A percentile compares a stretch with the other conserved stretches of the same genome.
These are phyloP conservation scores for Liriodendron chinense DNA, from an alignment of 164 flowering plant species.

Conservation along the genomic window DNA sequence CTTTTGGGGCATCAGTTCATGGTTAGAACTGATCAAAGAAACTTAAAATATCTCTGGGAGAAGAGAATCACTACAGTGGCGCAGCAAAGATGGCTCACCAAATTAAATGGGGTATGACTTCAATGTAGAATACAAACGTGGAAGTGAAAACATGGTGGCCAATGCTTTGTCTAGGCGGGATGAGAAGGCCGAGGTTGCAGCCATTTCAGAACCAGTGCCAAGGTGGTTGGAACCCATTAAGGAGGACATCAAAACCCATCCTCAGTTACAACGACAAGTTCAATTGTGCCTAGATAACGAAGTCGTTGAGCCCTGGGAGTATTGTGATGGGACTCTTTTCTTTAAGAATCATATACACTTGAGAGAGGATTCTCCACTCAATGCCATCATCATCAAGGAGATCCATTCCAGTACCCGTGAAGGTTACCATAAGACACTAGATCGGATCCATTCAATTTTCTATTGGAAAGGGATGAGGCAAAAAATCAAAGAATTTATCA, in stretches of 20 bases:
- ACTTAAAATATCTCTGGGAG: neutral
- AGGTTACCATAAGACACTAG: neutral
- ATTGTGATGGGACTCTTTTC: neutral
- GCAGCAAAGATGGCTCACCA: neutral
- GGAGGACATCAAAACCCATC: neutral
- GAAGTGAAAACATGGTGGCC: neutral
- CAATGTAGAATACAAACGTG: neutral
- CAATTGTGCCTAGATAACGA: neutral
- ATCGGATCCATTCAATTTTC: neutral
- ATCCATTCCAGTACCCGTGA: neutral
- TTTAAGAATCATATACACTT: neutral
- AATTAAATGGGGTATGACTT: constrained; percentile 9
- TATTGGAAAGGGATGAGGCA: neutral
- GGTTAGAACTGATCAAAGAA: neutral
- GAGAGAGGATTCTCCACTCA: neutral
- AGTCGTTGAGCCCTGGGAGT: neutral
- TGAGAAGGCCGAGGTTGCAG: neutral
- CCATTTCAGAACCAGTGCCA: neutral
- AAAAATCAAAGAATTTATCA: neutral
- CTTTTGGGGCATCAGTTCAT: neutral
- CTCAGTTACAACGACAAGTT: neutral
- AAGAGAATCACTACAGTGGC: neutral
- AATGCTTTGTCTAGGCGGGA: neutral
- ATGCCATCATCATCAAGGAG: neutral
- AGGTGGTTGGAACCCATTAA: neutral